phyloP scores from a whole-genome alignment of 2,329 filamentous ascomycete species.

The Fonsecaea multimorphosa region DNA sequence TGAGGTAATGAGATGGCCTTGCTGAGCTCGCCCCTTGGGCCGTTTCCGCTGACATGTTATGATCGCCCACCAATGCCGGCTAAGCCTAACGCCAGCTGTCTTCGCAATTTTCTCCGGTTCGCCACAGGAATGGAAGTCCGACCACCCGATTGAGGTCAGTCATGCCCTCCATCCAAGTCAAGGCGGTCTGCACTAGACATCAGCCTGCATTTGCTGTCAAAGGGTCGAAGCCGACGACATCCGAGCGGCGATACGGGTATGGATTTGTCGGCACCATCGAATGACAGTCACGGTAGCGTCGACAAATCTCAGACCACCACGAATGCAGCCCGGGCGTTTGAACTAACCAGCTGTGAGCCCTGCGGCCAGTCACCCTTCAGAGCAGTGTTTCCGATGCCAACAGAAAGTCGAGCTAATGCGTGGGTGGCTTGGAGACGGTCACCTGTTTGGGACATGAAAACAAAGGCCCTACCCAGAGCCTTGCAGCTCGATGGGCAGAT shows the following conservation, averaged over 20 bases:
- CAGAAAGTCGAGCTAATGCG: slow-evolving; percentile 12
- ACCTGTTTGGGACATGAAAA: slow-evolving; percentile 18
- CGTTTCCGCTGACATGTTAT: slow-evolving; percentile 1
- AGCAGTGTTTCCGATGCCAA: slow-evolving; percentile 17
- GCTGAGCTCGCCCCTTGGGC: neutral
- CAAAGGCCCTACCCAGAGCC: slow-evolving; percentile 16
- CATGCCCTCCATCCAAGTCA: slow-evolving; percentile 4
- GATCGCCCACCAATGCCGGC: slow-evolving; percentile 23
- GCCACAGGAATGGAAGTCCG: slow-evolving; percentile 12
- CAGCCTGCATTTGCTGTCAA: slow-evolving; percentile 8
- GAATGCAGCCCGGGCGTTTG: slow-evolving; percentile 6
- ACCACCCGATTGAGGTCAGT: slow-evolving; percentile 9
- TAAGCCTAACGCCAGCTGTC: slow-evolving; percentile 9
- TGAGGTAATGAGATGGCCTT: slow-evolving; percentile 14
- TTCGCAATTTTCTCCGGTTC: slow-evolving; percentile 17
- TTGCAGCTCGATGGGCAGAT: slow-evolving; percentile 21
- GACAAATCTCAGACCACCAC: slow-evolving; percentile 30
- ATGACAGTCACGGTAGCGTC: slow-evolving; percentile 1
- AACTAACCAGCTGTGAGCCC: neutral
- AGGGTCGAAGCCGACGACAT: slow-evolving; percentile 18
- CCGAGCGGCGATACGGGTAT: slow-evolving; percentile 13
- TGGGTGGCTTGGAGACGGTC: slow-evolving; percentile 16
- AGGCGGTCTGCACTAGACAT: slow-evolving; percentile 5
- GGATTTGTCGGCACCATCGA: slow-evolving; percentile 3
- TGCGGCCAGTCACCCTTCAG: slow-evolving; percentile 1